Evolutionary conservation across 192 early-diverging fungal species (phyloP), one percentile per base, ranked within the genome.

Genomic region (Irineochytrium annulatum): DNA sequence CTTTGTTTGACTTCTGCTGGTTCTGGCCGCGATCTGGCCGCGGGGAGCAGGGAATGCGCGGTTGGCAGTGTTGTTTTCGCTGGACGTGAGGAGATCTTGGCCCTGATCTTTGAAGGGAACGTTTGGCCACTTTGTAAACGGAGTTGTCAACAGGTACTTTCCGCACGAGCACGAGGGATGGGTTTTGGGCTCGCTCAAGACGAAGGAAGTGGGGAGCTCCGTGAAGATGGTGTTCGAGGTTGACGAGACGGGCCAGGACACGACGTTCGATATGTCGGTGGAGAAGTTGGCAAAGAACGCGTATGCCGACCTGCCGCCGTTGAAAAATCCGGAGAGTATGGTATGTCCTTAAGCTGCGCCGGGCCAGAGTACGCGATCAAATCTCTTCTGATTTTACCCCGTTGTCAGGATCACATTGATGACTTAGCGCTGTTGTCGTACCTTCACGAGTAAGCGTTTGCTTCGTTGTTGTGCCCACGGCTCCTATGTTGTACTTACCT

Each of bases 261-360:
- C 86, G 55, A 76, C 76, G 19, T 87, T 93, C 63, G 84, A 87
- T 45, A 81, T 81, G 8, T 90, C 89, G 26, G 56, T 89, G 24
- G 73, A 63, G 16, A 84, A 90, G 67, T 74, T 97, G 3, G 75
- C 78, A 33, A 79, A 77, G 48, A 78, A 72, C 62, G 85, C 86
- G 48, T 74, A 77, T 63, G 79, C 77, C 31, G 80, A 83, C 30
- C 76, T 99, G 14, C 96, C 96, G 22, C 93, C 93, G 28, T 75
- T 99, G 48, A 81, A 91, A 71, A 99, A 99, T 64, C 93, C 96
- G 19, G 92, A 93, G 11, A 79, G 87, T 48, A 70, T 94, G 43
- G 72, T 74, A 35, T 86, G 88, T 41, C n/a, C 37, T 13, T 41
- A 13, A 41, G 11, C 46, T 49, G 6, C n/a, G n/a, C n/a, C n/a